Conservation (phyloP, 139 green algal genomes). For the Raphidocelis subcapitata region DNA sequence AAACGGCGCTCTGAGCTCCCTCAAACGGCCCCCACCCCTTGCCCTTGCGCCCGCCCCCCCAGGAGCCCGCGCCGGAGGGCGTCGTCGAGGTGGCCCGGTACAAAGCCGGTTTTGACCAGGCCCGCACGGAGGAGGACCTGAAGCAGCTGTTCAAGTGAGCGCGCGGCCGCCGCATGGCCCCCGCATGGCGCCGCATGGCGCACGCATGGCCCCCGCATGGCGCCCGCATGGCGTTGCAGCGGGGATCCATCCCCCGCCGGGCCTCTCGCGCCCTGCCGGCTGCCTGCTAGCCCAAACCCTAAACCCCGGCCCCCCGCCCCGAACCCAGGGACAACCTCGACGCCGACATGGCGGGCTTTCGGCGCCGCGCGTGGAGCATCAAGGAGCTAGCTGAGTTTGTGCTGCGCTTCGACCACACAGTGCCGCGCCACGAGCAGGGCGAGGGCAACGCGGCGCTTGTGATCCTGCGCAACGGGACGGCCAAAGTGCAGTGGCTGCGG, state of each 20-base stretch:
- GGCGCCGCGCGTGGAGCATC: not conserved
- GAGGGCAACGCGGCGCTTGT: conserved; percentile 32
- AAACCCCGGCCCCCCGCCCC: no score
- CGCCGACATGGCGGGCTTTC: conserved; percentile 23
- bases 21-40: not conserved
- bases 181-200: no score
- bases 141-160: conserved; percentile 14
- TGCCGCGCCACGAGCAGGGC: conserved; percentile 22
- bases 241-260: no score
- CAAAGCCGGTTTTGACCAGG: conserved; percentile 17
- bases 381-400: conserved; percentile 15
- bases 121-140: conserved; percentile 21
- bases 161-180: no score
- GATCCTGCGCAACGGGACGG: conserved; percentile 15
- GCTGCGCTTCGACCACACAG: conserved; percentile 16
- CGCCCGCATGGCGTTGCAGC: no score
- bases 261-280: no score
- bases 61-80: conserved; percentile 18
- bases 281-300: no score
- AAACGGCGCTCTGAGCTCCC: not conserved
- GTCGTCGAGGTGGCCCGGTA: conserved; percentile 14
- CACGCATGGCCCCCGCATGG: no score
- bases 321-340: conserved; percentile 19
- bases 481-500: conserved; percentile 26
- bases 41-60: not conserved